Evolutionary conservation across 345 rosid genomes (phyloP).

Genomic region (Microthlaspi erraticum): DNA sequence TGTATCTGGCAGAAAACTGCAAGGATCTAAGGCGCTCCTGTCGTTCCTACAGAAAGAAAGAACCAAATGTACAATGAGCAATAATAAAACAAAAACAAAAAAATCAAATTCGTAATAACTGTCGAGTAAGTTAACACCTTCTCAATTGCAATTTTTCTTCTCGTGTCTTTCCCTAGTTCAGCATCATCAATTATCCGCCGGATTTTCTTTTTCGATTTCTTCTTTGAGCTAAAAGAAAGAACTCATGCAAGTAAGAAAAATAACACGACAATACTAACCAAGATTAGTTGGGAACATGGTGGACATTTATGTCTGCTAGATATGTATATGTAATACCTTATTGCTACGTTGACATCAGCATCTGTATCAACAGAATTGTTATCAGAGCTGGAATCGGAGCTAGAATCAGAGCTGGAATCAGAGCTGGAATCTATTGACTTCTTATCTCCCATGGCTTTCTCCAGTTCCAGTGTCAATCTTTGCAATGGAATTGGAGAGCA

Average conservation of each 20-base stretch:
- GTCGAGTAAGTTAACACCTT: constrained; percentile 56
- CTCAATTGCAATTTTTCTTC: constrained; percentile 96
- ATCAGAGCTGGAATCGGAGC: constrained; percentile 56
- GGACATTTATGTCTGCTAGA: constrained; percentile 9
- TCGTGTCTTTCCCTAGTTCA: constrained; percentile 97
- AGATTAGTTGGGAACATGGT: constrained; percentile 27
- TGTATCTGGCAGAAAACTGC: constrained; percentile 77
- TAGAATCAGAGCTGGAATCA: constrained; percentile 52
- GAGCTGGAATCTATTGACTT: constrained; percentile 46
- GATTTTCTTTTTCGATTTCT: constrained; percentile 79
- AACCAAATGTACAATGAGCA: constrained; percentile 36
- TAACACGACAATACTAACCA: neutral
- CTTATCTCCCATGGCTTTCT: constrained; percentile 66
- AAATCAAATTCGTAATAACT: constrained; percentile 6
- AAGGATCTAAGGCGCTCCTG: constrained; percentile 93
- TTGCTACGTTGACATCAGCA: constrained; percentile 51
- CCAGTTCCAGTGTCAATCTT: constrained; percentile 66
- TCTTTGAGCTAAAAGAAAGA: constrained; percentile 60
- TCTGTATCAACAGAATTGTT: constrained; percentile 74
- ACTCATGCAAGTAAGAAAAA: neutral
- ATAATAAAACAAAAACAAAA: neutral
- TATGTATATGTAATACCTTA: constrained; percentile 55
- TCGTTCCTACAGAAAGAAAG: constrained; percentile 71
- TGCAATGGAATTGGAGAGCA: constrained; percentile 80
- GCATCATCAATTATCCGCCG: constrained; percentile 96